Base-by-base conservation (phyloP, 164 flowering plant species). In the Aristolochia californica region DNA sequence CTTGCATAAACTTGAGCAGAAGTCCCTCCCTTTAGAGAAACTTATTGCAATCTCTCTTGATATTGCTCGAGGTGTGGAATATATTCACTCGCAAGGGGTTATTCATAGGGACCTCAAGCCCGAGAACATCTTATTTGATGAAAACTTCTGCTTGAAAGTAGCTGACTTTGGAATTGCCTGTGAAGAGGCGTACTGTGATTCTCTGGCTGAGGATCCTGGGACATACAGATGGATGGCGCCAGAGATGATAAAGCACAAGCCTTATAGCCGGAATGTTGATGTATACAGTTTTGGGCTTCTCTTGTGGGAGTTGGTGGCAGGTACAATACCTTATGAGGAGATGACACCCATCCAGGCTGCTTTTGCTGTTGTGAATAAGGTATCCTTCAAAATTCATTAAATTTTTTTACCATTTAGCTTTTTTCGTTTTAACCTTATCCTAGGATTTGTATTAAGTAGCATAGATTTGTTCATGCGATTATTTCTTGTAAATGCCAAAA, bases 201-300 rank as follows among this genome's bases (percentile, higher is more conserved):
- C 70, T 27, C 58, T 87, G 59, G 80, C 78, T 1, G 97, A 85
- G 72, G 97, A 88, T 50, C 88, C 87, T 9, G 98, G 98, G 9
- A 91, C 98, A 20, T 91, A 75, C 51, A 86, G 98, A 0, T 91
- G 98, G 98, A 91, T 91, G 98, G 98, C 98, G 16, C 98, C 98
- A 17, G 98, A 93, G 68, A 81, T 88, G 98, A 87, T 86, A 52
- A 85, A 80, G 60, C 81, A 74, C 27, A 88, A 82, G 63, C 56
- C 78, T 1, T 84, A 91, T 64, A 84, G 91, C 22, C 58, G 76
- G 63, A 88, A 84, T 68, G 95, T 83, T 48, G 98, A 91, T 68
- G 95, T 91, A 10, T 91, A 91, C 65, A 81, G 98, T 60, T 91
- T 88, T 69, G 96, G 95, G 21, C 94, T 91, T 45, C 68, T 91